Evolutionary conservation across 192 early-diverging fungal species (phyloP).

Genomic region (Helicostylum pulchrum): DNA sequence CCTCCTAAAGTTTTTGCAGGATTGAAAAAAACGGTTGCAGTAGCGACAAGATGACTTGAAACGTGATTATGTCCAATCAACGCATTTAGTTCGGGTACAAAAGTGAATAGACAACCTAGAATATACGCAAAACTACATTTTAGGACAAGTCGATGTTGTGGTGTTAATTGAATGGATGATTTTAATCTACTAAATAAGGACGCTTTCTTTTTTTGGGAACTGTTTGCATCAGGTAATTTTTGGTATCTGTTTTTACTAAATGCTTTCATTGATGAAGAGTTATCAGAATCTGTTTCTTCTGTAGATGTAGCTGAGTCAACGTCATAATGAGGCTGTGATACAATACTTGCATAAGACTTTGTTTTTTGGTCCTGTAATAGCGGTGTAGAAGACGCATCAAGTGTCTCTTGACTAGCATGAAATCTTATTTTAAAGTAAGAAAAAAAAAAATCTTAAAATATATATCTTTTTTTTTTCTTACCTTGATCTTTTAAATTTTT

Average conservation of each 20-base stretch:
- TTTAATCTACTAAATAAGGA: background rate
- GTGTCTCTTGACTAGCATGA: background rate
- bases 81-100: conserved; percentile 48
- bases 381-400: background rate
- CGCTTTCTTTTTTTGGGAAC: too few species aligned
- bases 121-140: conserved; percentile 67
- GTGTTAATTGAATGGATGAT: background rate
- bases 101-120: conserved; percentile 63
- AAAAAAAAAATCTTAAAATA: background rate
- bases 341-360: background rate
- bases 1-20: conserved; percentile 71
- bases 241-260: background rate
- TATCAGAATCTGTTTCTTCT: too few species aligned
- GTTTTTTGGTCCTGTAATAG: conserved; percentile 3
- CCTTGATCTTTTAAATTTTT: background rate
- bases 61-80: conserved; percentile 55
- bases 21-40: conserved; percentile 71
- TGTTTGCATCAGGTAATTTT: background rate
- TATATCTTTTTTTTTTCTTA: background rate
- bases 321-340: conserved; percentile 3
- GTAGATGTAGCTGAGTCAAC: conserved; percentile 8
- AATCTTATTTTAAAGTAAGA: background rate
- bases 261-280: background rate
- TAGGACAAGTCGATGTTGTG: conserved; percentile 40
- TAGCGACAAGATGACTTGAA: conserved; percentile 66